A percentile compares a stretch with the other conserved stretches of the same genome.
Conservation (phyloP, 75 land plant genomes). For the Pinus taeda region DNA sequence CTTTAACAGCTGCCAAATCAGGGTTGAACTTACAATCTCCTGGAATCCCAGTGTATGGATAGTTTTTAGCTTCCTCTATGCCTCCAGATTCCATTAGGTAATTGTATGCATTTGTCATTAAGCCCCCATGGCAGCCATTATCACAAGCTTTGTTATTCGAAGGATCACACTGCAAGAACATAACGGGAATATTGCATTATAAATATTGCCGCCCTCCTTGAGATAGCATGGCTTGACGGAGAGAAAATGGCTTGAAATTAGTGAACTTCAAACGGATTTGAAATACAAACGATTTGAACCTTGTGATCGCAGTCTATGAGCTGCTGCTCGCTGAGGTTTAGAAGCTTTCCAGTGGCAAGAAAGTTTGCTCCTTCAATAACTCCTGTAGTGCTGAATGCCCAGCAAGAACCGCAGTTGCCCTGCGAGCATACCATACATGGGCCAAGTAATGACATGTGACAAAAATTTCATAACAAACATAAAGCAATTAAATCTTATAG, state of each 20-base stretch:
- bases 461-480: neutral
- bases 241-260: neutral
- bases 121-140: slow-evolving; percentile 41
- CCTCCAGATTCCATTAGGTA: slow-evolving; percentile 46
- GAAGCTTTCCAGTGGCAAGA: slow-evolving; percentile 39
- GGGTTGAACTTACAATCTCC: slow-evolving; percentile 33
- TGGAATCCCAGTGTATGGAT: slow-evolving; percentile 35
- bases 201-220: neutral
- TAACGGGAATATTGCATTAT: neutral
- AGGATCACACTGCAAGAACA: slow-evolving; percentile 36
- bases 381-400: slow-evolving; percentile 66
- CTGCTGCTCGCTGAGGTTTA: slow-evolving; percentile 30
- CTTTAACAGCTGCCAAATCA: slow-evolving; percentile 25
- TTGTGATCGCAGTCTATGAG: slow-evolving; percentile 21
- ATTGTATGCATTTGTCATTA: slow-evolving; percentile 50
- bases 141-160: slow-evolving; percentile 34
- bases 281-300: neutral
- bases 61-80: slow-evolving; percentile 25
- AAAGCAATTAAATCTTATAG: no score
- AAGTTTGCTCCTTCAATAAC: slow-evolving; percentile 50
- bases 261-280: neutral
- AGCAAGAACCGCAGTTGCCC: slow-evolving; percentile 55
- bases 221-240: no score
- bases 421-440: slow-evolving; percentile 7
- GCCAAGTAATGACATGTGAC: neutral